phyloP scores from a whole-genome alignment of 2,329 filamentous ascomycete genomes.

The Elsinoe necatrix region DNA sequence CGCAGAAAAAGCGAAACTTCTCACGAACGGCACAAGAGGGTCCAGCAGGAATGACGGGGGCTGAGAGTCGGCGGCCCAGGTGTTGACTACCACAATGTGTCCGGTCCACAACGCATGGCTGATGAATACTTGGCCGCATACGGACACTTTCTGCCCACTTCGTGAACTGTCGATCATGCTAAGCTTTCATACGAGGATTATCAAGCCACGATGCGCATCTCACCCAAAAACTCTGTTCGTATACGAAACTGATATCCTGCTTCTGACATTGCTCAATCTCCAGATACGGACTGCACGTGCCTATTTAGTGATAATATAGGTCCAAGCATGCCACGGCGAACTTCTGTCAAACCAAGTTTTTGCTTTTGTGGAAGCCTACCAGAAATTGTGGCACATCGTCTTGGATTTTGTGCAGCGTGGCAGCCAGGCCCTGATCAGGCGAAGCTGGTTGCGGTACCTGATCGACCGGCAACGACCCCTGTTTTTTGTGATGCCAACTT shows the following conservation, averaged over 20 bases:
- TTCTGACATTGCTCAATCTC: constrained; percentile 10
- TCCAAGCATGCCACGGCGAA: constrained; percentile 5
- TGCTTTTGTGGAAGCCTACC: background rate
- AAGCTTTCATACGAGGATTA: constrained; percentile 13
- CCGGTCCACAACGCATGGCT: constrained; percentile 7
- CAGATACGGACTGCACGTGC: background rate
- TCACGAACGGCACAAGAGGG: background rate
- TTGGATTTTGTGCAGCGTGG: background rate
- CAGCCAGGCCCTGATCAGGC: background rate
- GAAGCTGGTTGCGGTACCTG: constrained; percentile 1
- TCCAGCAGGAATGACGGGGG: background rate
- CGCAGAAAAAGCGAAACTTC: background rate
- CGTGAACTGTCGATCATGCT: constrained; percentile 12
- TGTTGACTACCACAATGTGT: background rate
- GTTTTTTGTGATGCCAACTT: background rate
- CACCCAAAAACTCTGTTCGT: background rate
- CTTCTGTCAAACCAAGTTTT: constrained; percentile 6
- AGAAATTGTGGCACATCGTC: background rate
- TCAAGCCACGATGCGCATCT: constrained; percentile 2
- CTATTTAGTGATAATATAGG: constrained; percentile 4
- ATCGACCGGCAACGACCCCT: constrained; percentile 11
- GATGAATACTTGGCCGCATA: background rate
- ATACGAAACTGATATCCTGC: background rate
- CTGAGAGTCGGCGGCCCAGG: background rate
- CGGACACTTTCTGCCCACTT: background rate